Evolutionary conservation across 768 basidiomycete genomes (phyloP).

Genomic region (Lentinula raphanica): DNA sequence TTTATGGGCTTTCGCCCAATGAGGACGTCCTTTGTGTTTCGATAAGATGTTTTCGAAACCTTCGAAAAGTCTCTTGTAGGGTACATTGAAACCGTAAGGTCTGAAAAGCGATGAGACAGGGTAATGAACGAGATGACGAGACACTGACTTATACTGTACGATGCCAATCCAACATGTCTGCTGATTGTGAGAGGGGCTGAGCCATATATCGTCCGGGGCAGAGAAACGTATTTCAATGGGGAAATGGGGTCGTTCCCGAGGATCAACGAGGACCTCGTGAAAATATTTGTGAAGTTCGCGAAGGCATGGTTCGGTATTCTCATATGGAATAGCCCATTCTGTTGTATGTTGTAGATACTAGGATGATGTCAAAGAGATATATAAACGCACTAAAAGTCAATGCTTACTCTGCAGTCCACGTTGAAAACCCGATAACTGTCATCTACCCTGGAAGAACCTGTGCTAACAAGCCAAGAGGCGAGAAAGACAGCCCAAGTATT

Average conservation of each 20-base stretch:
- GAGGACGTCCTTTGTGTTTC: slow-evolving; percentile 75
- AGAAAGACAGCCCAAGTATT: slow-evolving; percentile 62
- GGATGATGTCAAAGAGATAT: slow-evolving; percentile 2
- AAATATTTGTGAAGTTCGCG: slow-evolving; percentile 70
- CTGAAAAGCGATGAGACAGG: slow-evolving; percentile 33
- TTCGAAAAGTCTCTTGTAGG: slow-evolving; percentile 74
- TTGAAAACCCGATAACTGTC: slow-evolving; percentile 85
- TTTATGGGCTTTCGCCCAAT: slow-evolving; percentile 93
- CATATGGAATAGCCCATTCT: slow-evolving; percentile 88
- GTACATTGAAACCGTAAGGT: slow-evolving; percentile 79
- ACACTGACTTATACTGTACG: slow-evolving; percentile 86
- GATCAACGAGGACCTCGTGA: slow-evolving; percentile 56
- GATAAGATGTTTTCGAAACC: slow-evolving; percentile 69
- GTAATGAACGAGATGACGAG: not conserved
- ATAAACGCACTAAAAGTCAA: not conserved
- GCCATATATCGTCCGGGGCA: slow-evolving; percentile 86
- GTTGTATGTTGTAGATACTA: slow-evolving; percentile 92
- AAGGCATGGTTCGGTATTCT: slow-evolving; percentile 61
- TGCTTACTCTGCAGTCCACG: slow-evolving; percentile 82
- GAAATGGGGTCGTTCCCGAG: slow-evolving; percentile 78
- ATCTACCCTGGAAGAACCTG: slow-evolving; percentile 57
- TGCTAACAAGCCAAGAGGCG: slow-evolving; percentile 62
- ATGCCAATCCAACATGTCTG: slow-evolving; percentile 94
- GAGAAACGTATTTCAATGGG: slow-evolving; percentile 91
- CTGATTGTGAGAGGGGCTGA: slow-evolving; percentile 80